Percentiles rank a stretch among this genome's conserved stretches.
These are phyloP conservation scores for Rhododendron williamsianum DNA, from an alignment of 148 eudicot species.

Conservation along the genomic window DNA sequence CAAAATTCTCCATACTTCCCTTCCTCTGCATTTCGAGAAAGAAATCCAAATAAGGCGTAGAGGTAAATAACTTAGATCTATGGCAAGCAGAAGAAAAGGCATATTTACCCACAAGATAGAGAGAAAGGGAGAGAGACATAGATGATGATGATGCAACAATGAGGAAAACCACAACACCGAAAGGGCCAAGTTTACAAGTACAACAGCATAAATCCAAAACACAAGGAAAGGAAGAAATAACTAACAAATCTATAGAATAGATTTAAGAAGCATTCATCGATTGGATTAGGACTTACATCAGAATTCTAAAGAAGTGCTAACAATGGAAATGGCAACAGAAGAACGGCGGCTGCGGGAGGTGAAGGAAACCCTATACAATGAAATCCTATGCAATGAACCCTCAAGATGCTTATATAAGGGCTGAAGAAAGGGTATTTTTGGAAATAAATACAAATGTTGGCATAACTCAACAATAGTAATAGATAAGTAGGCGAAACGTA, in stretches of 20 bases:
- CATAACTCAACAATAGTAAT: neutral
- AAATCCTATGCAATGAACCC: neutral
- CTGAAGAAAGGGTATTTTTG: neutral
- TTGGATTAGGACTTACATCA: slow-evolving; percentile 1
- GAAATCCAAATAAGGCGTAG: too few relatives aligned
- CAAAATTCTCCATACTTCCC: too few relatives aligned
- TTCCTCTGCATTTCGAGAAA: too few relatives aligned
- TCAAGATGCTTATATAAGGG: neutral
- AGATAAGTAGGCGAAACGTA: neutral
- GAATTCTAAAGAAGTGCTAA: neutral
- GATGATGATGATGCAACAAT: neutral
- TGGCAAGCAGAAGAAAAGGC: too few relatives aligned
- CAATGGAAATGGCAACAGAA: neutral
- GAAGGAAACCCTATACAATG: neutral
- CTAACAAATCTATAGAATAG: neutral
- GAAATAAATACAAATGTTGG: neutral
- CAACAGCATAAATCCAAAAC: neutral
- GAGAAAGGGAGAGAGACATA: neutral
- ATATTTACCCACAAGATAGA: too few relatives aligned
- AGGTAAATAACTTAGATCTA: too few relatives aligned
- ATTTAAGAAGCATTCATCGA: neutral
- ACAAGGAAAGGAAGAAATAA: neutral
- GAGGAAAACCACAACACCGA: neutral
- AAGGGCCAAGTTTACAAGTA: neutral
- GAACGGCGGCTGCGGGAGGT: neutral